Conservation (phyloP, 2,329 filamentous ascomycete species). For the Arthrobotrys conoides region DNA sequence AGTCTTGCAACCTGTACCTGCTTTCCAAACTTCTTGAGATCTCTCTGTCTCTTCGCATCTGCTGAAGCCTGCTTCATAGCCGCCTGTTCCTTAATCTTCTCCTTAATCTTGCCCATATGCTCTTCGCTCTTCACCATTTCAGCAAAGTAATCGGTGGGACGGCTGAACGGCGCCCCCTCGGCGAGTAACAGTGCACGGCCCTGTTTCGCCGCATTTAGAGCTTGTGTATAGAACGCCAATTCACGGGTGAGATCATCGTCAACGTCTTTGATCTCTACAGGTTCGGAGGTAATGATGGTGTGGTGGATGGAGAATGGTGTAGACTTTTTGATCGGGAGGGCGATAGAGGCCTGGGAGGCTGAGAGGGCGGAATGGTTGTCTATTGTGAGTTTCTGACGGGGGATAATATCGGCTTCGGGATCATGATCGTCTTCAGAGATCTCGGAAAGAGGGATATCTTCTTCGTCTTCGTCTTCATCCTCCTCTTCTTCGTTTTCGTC, state of each 20-base stretch:
- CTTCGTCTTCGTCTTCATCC: slow-evolving; percentile 82
- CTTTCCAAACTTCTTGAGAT: slow-evolving; percentile 99
- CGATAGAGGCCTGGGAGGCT: slow-evolving; percentile 83
- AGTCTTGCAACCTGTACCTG: slow-evolving; percentile 96
- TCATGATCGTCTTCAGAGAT: slow-evolving; percentile 77
- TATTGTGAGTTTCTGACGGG: slow-evolving; percentile 93
- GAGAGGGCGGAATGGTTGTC: slow-evolving; percentile 94
- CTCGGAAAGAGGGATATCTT: slow-evolving; percentile 91
- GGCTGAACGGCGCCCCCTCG: slow-evolving; percentile 86
- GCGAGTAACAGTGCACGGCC: slow-evolving; percentile 82
- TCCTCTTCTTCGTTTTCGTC: slow-evolving; percentile 74
- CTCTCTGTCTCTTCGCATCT: slow-evolving; percentile 90
- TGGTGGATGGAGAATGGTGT: slow-evolving; percentile 88
- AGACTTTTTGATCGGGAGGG: slow-evolving; percentile 75
- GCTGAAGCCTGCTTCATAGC: slow-evolving; percentile 91
- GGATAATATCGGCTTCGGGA: slow-evolving; percentile 85
- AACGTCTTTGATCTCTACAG: slow-evolving; percentile 82
- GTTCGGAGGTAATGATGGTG: slow-evolving; percentile 77
- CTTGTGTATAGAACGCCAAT: slow-evolving; percentile 92
- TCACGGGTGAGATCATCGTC: slow-evolving; percentile 94
- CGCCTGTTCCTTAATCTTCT: slow-evolving; percentile 91
- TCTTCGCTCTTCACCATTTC: slow-evolving; percentile 99
- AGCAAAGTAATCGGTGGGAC: slow-evolving; percentile 95
- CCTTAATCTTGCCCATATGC: slow-evolving; percentile 97
- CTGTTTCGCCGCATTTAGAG: slow-evolving; percentile 80